phyloP scores from a whole-genome alignment of 140 eudicot species.

The Stevia rebaudiana region DNA sequence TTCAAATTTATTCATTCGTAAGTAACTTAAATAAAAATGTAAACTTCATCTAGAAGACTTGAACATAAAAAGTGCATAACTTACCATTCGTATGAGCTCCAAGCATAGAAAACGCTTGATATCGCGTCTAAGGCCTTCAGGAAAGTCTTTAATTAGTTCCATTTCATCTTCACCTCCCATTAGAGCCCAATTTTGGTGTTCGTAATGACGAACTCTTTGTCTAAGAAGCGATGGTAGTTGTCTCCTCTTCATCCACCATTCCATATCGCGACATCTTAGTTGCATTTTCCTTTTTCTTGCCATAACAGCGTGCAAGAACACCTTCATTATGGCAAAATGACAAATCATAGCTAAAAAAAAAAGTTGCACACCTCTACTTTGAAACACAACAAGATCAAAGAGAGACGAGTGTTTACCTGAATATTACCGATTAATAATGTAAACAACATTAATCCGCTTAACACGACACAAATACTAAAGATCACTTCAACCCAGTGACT shows the following conservation, averaged over 20 bases:
- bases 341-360: not conserved
- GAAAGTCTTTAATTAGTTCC: conserved; percentile 80
- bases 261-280: conserved; percentile 85
- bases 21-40: not conserved
- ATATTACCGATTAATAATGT: conserved; percentile 91
- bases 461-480: conserved; percentile 74
- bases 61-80: not conserved
- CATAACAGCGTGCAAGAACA: conserved; percentile 93
- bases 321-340: conserved; percentile 31
- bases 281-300: conserved; percentile 95
- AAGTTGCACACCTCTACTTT: not conserved
- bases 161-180: conserved; percentile 92
- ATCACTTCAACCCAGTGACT: conserved; percentile 89
- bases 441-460: conserved; percentile 88
- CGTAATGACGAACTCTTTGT: conserved; percentile 83
- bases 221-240: conserved; percentile 75
- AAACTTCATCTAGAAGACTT: not conserved
- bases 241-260: conserved; percentile 98
- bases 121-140: conserved; percentile 94
- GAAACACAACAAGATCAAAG: not conserved
- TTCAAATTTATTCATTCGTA: not conserved
- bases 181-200: conserved; percentile 78
- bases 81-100: conserved; percentile 80
- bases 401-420: conserved; percentile 52
- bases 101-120: conserved; percentile 87